These are phyloP conservation scores for Solanum sejunctum DNA, from an alignment of 257 asterid genomes.

Conservation along the genomic window DNA sequence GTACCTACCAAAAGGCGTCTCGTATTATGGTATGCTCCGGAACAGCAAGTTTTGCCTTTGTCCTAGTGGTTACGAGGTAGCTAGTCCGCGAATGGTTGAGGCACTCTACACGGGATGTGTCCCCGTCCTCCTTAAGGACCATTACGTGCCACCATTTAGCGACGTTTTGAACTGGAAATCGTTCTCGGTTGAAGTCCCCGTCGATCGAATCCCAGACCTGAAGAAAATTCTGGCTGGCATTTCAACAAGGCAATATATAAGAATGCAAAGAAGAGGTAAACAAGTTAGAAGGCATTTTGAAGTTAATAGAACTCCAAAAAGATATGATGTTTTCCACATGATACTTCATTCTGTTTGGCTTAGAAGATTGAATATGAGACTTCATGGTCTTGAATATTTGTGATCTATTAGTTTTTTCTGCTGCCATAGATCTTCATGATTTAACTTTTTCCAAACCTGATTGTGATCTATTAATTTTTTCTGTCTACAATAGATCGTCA, in stretches of 20 bases:
- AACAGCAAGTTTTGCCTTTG: constrained; percentile 69
- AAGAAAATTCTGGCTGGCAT: constrained; percentile 50
- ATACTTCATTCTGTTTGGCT: constrained; percentile 87
- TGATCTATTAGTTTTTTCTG: background rate
- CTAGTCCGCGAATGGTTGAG: constrained; percentile 82
- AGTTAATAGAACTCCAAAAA: constrained; percentile 49
- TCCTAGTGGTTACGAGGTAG: constrained; percentile 77
- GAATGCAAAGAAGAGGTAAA: constrained; percentile 64
- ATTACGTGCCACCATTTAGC: constrained; percentile 59
- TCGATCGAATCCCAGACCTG: constrained; percentile 40
- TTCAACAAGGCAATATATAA: constrained; percentile 50
- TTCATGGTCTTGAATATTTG: constrained; percentile 30
- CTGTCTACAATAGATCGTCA: background rate
- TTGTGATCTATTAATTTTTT: background rate
- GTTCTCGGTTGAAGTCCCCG: constrained; percentile 39
- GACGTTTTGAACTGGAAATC: constrained; percentile 66
- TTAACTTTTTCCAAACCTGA: background rate
- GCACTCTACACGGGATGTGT: constrained; percentile 67
- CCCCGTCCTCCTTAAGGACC: constrained; percentile 54
- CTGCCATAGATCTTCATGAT: background rate
- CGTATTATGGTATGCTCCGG: constrained; percentile 49
- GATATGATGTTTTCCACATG: constrained; percentile 83
- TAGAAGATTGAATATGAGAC: constrained; percentile 44
- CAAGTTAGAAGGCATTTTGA: constrained; percentile 58
- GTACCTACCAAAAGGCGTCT: constrained; percentile 51